Conservation (phyloP, 306 rosid genomes). For the Dryas drummondii region DNA sequence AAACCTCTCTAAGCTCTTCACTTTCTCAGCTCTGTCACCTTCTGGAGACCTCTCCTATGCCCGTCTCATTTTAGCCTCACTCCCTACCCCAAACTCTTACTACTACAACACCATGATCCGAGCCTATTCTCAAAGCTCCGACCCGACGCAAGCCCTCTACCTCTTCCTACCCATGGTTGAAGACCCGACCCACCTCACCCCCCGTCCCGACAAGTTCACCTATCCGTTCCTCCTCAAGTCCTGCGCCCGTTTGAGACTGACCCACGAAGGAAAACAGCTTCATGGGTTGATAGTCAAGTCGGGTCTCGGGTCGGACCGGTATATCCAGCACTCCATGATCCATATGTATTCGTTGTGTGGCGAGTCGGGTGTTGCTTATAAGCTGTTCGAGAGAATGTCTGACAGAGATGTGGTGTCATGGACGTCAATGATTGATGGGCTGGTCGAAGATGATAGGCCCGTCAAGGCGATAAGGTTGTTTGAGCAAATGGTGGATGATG, state of each 20-base stretch:
- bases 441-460: constrained; percentile 31
- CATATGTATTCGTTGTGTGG: constrained; percentile 36
- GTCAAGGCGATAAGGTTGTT: constrained; percentile 43
- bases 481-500: constrained; percentile 38
- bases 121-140: constrained; percentile 42
- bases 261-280: constrained; percentile 43
- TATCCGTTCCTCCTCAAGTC: constrained; percentile 49
- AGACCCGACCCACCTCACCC: background rate
- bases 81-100: constrained; percentile 43
- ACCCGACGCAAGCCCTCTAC: constrained; percentile 38
- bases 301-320: constrained; percentile 37
- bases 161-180: constrained; percentile 41
- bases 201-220: constrained; percentile 50
- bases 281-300: constrained; percentile 33
- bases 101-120: constrained; percentile 54
- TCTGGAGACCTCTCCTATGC: constrained; percentile 52
- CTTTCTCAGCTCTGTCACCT: constrained; percentile 56
- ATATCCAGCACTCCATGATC: constrained; percentile 39
- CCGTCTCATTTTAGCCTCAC: constrained; percentile 38
- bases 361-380: constrained; percentile 31
- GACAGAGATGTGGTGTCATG: constrained; percentile 56
- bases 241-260: constrained; percentile 39
- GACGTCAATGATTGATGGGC: constrained; percentile 48
- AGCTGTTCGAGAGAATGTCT: constrained; percentile 49
- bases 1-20: constrained; percentile 44